Evolutionary conservation across 2,329 filamentous ascomycete species (phyloP), one percentile per base, ranked within the genome.

Genomic region (Colletotrichum kahawae): DNA sequence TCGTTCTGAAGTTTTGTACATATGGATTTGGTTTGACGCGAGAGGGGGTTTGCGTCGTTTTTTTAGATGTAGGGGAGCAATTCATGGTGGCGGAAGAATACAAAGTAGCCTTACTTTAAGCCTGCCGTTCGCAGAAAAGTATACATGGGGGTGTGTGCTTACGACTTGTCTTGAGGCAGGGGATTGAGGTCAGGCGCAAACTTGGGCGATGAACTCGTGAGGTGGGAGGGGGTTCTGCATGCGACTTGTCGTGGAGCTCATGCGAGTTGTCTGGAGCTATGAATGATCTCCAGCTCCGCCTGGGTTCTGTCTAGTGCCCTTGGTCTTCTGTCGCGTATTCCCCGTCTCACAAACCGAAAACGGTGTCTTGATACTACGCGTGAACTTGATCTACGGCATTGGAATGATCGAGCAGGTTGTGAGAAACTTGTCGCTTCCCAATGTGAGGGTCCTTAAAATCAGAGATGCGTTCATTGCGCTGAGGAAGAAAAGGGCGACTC

Each of bases 361-460:
- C 5, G 9, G 18, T n/a, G 18, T n/a, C 38, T 43, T n/a, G 18
- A 2, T 12, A 9, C 4, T 4, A 2, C 18, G 2, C 1, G 9
- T 21, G 43, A 48, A 48, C 1, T 48, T 1, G 43, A 48, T 7
- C 5, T 2, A 7, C n/a, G 43, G n/a, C n/a, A 1, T 7, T 13
- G n/a, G 43, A 0, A 3, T 1, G 38, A n/a, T 48, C 38, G 38
- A 48, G 5, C 21, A 0, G n/a, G 43, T 1, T 7, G 10, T 4
- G 1, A 7, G 43, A 48, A 1, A 51, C 43, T 21, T 0, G 4
- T 51, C 21, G n/a, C 43, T 13, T 51, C n/a, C n/a, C 0, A 51
- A 2, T 0, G 43, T 4, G 3, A 21, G 9, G 9, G 1, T n/a
- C n/a, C 1, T 48, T 6, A 3, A n/a, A 2, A 7, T 1, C 29